Percentiles rank a stretch among this genome's conserved stretches.
Conservation (phyloP, 2,329 filamentous ascomycete species). For the Cladophialophora bantiana region DNA sequence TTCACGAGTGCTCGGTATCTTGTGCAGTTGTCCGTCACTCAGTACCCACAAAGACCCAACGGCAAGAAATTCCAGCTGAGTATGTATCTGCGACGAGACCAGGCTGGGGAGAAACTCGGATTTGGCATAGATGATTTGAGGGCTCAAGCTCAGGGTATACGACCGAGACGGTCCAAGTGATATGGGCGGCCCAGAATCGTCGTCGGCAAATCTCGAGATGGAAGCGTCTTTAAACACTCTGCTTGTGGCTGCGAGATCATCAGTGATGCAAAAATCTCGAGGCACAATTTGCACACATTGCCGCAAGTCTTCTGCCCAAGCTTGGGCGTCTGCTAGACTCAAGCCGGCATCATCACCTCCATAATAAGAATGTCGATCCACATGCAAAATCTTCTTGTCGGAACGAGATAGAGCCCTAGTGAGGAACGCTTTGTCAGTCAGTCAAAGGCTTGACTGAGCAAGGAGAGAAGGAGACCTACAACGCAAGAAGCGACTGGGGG, state of each 20-base stretch:
- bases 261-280: neutral
- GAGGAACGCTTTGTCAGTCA: conserved; percentile 65
- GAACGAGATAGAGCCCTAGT: conserved; percentile 89
- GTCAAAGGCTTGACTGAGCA: conserved; percentile 65
- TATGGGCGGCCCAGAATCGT: conserved; percentile 32
- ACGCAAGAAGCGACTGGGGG: conserved; percentile 78
- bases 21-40: conserved; percentile 58
- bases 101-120: conserved; percentile 79
- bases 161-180: conserved; percentile 70
- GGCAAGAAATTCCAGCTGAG: conserved; percentile 90
- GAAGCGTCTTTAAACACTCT: conserved; percentile 50
- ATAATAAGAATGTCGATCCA: conserved; percentile 88
- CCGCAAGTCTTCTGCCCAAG: conserved; percentile 67
- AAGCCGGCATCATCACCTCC: conserved; percentile 85
- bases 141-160: conserved; percentile 83
- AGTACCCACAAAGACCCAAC: conserved; percentile 92
- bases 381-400: conserved; percentile 86
- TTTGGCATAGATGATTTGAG: conserved; percentile 84
- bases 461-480: conserved; percentile 60
- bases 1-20: conserved; percentile 87
- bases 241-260: conserved; percentile 24
- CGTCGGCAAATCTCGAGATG: conserved; percentile 45
- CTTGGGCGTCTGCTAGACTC: conserved; percentile 79
- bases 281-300: conserved; percentile 43
- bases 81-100: conserved; percentile 87